Evolutionary conservation across 345 rosid genomes (phyloP), one percentile per base, ranked within the genome.

Genomic region (Salix exigua): DNA sequence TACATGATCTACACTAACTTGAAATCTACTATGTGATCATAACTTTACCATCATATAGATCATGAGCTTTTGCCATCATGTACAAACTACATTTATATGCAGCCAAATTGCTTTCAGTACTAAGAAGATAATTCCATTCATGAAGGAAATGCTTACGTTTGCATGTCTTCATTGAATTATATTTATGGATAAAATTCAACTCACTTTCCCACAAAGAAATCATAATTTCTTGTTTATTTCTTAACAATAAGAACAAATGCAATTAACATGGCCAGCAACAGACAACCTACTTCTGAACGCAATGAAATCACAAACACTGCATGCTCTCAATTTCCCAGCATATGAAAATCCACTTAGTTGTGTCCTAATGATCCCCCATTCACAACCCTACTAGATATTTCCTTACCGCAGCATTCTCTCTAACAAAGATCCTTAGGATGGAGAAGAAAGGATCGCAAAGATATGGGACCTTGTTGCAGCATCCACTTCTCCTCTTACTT

Each of bases 401-500:
- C 17, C 19, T 51, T 1, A 2, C 12, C 33, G 26, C 28, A 42
- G 14, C 31, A 18, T 78, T 79, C 66, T 50, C 30, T 19, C 44
- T 21, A 12, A 33, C 31, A 31, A 19, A 17, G 40, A 0, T 40
- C 16, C 62, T 62, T 16, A 16, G 18, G 23, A 78, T 78, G 81
- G 81, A 78, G 77, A 78, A 66, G 67, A 78, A 66, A 37, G n/a
- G 71, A 4, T 60, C 46, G 7, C 70, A 21, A 11, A 66, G 69
- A 72, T 35, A 72, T 37, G 75, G 74, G 2, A 25, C 67, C 8
- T 40, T 65, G 30, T 33, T 74, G 69, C 78, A 82, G 35, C 78
- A 82, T 30, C 82, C 81, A 4, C n/a, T 88, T 66, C 82, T 93
- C 35, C 78, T 86, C 31, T 37, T 88, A 58, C 46, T 89, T 44